These are phyloP conservation scores for Pontederia paniculata DNA, from an alignment of 176 grass and related monocot species.

Conservation along the genomic window DNA sequence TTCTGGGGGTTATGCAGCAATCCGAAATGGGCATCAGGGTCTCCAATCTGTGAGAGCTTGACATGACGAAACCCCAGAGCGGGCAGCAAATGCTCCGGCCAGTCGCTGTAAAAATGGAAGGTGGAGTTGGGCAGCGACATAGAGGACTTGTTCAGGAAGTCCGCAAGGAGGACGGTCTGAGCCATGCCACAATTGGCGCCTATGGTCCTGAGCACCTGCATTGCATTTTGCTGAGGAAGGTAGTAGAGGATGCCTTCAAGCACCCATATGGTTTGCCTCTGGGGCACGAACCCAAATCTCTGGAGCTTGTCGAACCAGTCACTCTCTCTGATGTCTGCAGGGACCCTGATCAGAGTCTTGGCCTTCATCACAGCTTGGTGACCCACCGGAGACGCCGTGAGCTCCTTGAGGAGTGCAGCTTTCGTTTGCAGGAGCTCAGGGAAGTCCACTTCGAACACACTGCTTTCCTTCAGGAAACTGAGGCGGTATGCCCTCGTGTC, in stretches of 20 bases:
- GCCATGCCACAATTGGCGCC: conserved; percentile 28
- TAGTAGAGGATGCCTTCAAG: conserved; percentile 96
- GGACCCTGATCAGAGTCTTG: conserved; percentile 44
- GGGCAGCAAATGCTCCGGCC: conserved; percentile 65
- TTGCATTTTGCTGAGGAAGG: conserved; percentile 50
- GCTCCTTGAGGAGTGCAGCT: conserved; percentile 56
- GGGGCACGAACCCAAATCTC: conserved; percentile 50
- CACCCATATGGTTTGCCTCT: conserved; percentile 76
- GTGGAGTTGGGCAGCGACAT: conserved; percentile 35
- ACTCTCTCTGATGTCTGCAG: conserved; percentile 49
- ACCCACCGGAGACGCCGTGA: conserved; percentile 31
- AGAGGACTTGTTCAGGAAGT: conserved; percentile 92
- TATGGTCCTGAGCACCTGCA: conserved; percentile 69
- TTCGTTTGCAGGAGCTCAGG: conserved; percentile 63
- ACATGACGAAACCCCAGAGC: conserved; percentile 57
- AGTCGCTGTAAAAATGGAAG: conserved; percentile 92
- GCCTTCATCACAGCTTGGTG: conserved; percentile 37
- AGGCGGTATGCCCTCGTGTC: conserved; percentile 82
- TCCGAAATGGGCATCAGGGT: conserved; percentile 76
- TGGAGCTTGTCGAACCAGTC: conserved; percentile 69
- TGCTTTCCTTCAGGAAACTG: conserved; percentile 60
- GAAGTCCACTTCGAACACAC: conserved; percentile 83
- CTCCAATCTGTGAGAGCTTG: conserved; percentile 76
- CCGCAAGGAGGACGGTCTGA: conserved; percentile 43
- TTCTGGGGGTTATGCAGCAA: conserved; percentile 80